These are phyloP conservation scores for Hippophae gyantsensis DNA, from an alignment of 306 rosid species.

Conservation along the genomic window DNA sequence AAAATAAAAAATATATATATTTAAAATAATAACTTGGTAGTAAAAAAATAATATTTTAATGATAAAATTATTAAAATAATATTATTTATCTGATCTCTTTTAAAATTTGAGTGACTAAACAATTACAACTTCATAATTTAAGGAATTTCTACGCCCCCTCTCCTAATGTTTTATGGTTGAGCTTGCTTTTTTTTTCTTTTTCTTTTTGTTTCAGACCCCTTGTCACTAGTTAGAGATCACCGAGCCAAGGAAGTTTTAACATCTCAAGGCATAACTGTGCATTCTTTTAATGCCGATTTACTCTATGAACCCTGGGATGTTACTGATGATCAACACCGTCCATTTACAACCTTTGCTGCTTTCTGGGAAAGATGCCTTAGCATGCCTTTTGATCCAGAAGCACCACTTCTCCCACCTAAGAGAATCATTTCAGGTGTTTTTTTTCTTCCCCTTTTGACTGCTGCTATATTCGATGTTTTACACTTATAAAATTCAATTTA, in stretches of 20 bases:
- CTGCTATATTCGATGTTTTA: background rate
- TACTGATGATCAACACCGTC: constrained; percentile 64
- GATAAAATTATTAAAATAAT: too few species aligned
- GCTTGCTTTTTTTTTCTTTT: background rate
- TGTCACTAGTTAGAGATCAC: constrained; percentile 91
- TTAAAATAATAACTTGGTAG: too few species aligned
- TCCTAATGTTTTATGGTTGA: too few species aligned
- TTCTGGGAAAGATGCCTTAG: constrained; percentile 98
- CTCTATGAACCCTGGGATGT: constrained; percentile 99
- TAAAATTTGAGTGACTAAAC: too few species aligned
- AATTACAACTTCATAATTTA: too few species aligned
- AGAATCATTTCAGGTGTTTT: constrained; percentile 72
- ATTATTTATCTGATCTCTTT: too few species aligned
- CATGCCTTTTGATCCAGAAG: constrained; percentile 97
- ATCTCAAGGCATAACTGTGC: constrained; percentile 70
- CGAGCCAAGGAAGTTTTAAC: constrained; percentile 72
- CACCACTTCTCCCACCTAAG: constrained; percentile 97
- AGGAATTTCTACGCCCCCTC: too few species aligned
- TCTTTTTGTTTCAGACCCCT: constrained; percentile 60
- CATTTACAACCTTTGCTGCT: constrained; percentile 75
- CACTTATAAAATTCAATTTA: too few species aligned
- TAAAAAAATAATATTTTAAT: too few species aligned
- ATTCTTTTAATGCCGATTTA: constrained; percentile 85
- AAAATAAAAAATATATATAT: too few species aligned
- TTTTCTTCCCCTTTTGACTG: background rate